Percentiles rank a stretch among this genome's conserved stretches.
phyloP scores from a whole-genome alignment of 371 early-diverging fungal genomes.

The Circinella umbellata region DNA sequence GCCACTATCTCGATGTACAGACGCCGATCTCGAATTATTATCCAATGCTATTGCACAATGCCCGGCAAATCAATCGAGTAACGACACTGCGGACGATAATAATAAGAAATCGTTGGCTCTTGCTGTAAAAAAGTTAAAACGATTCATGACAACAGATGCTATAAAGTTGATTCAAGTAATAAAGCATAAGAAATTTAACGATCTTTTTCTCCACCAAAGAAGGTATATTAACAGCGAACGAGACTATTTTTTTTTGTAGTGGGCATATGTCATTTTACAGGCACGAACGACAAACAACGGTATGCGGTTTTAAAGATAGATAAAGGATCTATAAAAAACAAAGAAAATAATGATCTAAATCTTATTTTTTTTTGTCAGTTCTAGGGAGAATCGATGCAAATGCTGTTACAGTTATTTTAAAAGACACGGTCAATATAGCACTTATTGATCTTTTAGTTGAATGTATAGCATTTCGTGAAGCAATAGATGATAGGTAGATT shows the following conservation, averaged over 20 bases:
- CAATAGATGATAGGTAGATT: slow-evolving; percentile 31
- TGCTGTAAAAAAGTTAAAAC: slow-evolving; percentile 21
- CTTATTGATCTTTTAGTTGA: slow-evolving; percentile 37
- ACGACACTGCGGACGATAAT: background rate
- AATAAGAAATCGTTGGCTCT: slow-evolving; percentile 14
- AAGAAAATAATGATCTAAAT: background rate
- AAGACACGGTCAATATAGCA: slow-evolving; percentile 35
- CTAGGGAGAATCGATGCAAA: background rate
- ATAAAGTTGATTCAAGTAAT: slow-evolving; percentile 23
- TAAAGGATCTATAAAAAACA: background rate
- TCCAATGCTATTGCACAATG: slow-evolving; percentile 8
- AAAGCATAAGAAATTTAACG: background rate
- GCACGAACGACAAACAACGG: slow-evolving; percentile 21
- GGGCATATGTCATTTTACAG: slow-evolving; percentile 23
- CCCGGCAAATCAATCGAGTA: background rate
- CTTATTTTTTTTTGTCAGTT: background rate
- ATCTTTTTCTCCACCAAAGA: background rate
- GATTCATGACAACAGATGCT: slow-evolving; percentile 24
- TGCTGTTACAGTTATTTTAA: slow-evolving; percentile 11
- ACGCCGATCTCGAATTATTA: slow-evolving; percentile 17
- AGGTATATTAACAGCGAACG: background rate
- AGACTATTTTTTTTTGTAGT: slow-evolving; percentile 16
- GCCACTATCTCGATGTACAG: slow-evolving; percentile 14
- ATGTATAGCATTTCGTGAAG: slow-evolving; percentile 35
- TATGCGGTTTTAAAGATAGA: background rate